Percentiles rank a stretch among this genome's conserved stretches.
Evolutionary conservation across 495 filamentous ascomycete genomes (phyloP).

Genomic region (Rusavskia elegans): DNA sequence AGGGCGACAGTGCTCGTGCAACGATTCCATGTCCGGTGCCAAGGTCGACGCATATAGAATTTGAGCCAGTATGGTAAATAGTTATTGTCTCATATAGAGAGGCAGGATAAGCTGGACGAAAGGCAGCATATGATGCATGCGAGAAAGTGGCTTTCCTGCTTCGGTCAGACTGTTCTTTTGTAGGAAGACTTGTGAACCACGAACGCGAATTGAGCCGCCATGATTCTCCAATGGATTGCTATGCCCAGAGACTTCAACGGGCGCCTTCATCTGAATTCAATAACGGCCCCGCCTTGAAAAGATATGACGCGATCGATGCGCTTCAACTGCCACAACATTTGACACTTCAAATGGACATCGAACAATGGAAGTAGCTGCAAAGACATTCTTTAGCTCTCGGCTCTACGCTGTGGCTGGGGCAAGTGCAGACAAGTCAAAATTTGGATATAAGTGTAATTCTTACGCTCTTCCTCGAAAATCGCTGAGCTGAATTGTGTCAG

Average conservation of each 20-base stretch:
- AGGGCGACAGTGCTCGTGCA: slow-evolving; percentile 30
- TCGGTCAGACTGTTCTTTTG: not conserved
- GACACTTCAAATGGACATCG: not conserved
- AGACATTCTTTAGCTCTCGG: slow-evolving; percentile 67
- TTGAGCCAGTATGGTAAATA: slow-evolving; percentile 31
- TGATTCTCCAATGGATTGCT: not conserved
- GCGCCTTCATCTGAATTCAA: too few relatives aligned
- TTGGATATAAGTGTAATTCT: slow-evolving; percentile 62
- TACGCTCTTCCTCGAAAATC: not conserved
- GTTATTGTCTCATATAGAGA: slow-evolving; percentile 37
- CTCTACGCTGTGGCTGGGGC: slow-evolving; percentile 81
- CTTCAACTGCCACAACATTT: not conserved
- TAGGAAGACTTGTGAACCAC: not conserved
- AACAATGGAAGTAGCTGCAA: slow-evolving; percentile 40
- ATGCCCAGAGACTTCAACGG: not conserved
- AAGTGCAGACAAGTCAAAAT: slow-evolving; percentile 67
- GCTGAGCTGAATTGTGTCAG: slow-evolving; percentile 25
- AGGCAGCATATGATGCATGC: slow-evolving; percentile 39
- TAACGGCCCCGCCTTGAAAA: not conserved
- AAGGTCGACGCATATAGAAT: slow-evolving; percentile 35
- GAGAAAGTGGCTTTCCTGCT: slow-evolving; percentile 33
- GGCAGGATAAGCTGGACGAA: slow-evolving; percentile 46
- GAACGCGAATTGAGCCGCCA: slow-evolving; percentile 2
- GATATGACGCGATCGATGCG: not conserved
- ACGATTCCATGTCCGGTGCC: slow-evolving; percentile 47